These are phyloP conservation scores for Teunomyces aglyptinius DNA, from an alignment of 805 yeast species.

Conservation along the genomic window DNA sequence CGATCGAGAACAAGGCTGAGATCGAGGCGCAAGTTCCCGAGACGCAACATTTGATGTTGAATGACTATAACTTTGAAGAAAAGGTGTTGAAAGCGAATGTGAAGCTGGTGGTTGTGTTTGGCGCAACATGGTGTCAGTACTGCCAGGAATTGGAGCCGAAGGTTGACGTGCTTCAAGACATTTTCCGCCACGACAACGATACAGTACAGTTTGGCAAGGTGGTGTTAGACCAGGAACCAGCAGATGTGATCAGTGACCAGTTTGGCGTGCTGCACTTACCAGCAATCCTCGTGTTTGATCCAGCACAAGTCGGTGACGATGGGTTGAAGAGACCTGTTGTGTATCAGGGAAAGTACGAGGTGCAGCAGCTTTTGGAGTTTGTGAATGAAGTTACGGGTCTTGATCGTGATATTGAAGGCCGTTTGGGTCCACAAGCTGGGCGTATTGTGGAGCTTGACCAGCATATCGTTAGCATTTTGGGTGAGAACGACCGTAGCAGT, in stretches of 20 bases:
- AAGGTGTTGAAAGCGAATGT: slow-evolving; percentile 33
- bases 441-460: slow-evolving; percentile 22
- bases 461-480: slow-evolving; percentile 4
- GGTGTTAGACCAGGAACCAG: slow-evolving; percentile 47
- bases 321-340: slow-evolving; percentile 23
- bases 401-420: slow-evolving; percentile 31
- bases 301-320: slow-evolving; percentile 18
- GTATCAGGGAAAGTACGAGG: slow-evolving; percentile 24
- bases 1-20: slow-evolving; percentile 8
- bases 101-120: slow-evolving; percentile 49
- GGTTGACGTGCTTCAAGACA: slow-evolving; percentile 50
- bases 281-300: slow-evolving; percentile 50
- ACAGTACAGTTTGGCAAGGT: slow-evolving; percentile 30
- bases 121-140: slow-evolving; percentile 61
- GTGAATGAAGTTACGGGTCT: slow-evolving; percentile 30
- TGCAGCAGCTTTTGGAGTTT: slow-evolving; percentile 20
- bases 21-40: slow-evolving; percentile 13
- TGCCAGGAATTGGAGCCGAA: slow-evolving; percentile 54
- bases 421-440: slow-evolving; percentile 32
- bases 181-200: slow-evolving; percentile 36
- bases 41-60: slow-evolving; percentile 19
- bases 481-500: not conserved
- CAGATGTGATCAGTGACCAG: slow-evolving; percentile 37
- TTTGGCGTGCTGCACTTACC: slow-evolving; percentile 52
- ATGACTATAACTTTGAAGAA: slow-evolving; percentile 45